These are phyloP conservation scores for Penicilliopsis zonata DNA, from an alignment of 495 filamentous ascomycete species.

Conservation along the genomic window DNA sequence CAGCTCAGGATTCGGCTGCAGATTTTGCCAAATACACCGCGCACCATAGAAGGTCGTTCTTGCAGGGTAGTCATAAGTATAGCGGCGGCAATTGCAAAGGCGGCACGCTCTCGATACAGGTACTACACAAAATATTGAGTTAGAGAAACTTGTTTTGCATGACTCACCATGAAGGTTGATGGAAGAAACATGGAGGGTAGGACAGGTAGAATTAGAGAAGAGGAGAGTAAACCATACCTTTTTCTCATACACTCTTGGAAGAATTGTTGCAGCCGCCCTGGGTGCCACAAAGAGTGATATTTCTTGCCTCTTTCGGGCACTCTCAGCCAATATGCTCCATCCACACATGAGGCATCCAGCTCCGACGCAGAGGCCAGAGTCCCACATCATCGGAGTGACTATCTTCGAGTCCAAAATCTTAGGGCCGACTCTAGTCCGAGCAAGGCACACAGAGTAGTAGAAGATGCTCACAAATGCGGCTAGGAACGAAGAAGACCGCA, in stretches of 20 bases:
- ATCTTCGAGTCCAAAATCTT: constrained; percentile 42
- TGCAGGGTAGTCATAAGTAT: constrained; percentile 60
- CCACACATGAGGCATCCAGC: constrained; percentile 71
- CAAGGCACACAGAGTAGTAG: constrained; percentile 81
- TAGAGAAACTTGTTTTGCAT: constrained; percentile 9
- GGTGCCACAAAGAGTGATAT: constrained; percentile 80
- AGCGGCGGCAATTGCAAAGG: constrained; percentile 64
- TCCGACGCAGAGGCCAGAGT: constrained; percentile 61
- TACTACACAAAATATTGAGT: constrained; percentile 33
- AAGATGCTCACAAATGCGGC: constrained; percentile 72
- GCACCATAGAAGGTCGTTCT: constrained; percentile 52
- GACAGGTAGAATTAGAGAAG: constrained; percentile 5
- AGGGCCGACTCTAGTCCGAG: constrained; percentile 71
- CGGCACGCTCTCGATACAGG: constrained; percentile 63
- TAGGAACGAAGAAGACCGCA: constrained; percentile 71
- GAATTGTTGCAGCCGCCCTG: constrained; percentile 61
- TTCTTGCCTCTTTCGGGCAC: constrained; percentile 56
- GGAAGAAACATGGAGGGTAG: constrained; percentile 2
- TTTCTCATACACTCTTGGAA: constrained; percentile 62
- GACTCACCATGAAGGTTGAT: constrained; percentile 2
- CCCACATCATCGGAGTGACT: constrained; percentile 46
- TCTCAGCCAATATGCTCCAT: constrained; percentile 74
- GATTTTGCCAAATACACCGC: constrained; percentile 63
- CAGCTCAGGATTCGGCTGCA: constrained; percentile 41
- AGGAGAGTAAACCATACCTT: constrained; percentile 30